Base-by-base conservation (phyloP, 2,329 filamentous ascomycete genomes). In the Thielaviopsis musarum region DNA sequence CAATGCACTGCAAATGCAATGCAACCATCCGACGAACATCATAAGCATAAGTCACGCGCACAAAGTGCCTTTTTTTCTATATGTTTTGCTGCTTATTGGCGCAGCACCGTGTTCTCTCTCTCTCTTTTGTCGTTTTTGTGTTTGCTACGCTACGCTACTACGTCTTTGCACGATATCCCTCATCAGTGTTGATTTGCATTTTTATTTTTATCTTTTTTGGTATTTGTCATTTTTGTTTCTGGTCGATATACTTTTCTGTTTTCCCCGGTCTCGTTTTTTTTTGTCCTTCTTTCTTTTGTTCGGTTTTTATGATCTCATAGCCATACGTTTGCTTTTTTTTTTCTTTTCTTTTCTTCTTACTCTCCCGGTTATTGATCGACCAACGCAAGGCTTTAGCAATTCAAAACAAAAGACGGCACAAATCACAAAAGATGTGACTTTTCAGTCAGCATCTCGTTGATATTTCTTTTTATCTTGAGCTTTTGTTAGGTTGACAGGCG, bases 171-270 rank as follows among this genome's bases (percentile, higher is more conserved):
- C 54, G 54, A 56, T 56, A 56, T 56, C 54, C 54, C 30, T 56
- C 54, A 56, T 48, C 49, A 49, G 26, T 19, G 48, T 48, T 59
- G 58, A 53, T 62, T 61, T 62, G 61, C 61, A 65, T 54, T 63
- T 63, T 57, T 19, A 28, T 63, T 59, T 51, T 63, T 63, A 59
- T 61, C 61, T 63, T 62, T 58, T 19, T 41, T 63, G 61, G 61
- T 61, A 57, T 62, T 61, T 56, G 26, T 22, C 49, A 19, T 19
- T 48, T 59, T 56, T 54, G n/a, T 28, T 51, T 56, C 24, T 28
- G 24, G 26, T 30, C 17, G 38, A 21, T 49, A 48, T 49, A 17
- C 45, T 41, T 48, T 22, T 34, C n/a, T 22, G 34, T 26, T 21
- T 5, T 17, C 6, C 24, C 21, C 48, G 61, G 21, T 56, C 22